These are phyloP conservation scores for Linum tenue DNA, from an alignment of 345 rosid species.

Conservation along the genomic window DNA sequence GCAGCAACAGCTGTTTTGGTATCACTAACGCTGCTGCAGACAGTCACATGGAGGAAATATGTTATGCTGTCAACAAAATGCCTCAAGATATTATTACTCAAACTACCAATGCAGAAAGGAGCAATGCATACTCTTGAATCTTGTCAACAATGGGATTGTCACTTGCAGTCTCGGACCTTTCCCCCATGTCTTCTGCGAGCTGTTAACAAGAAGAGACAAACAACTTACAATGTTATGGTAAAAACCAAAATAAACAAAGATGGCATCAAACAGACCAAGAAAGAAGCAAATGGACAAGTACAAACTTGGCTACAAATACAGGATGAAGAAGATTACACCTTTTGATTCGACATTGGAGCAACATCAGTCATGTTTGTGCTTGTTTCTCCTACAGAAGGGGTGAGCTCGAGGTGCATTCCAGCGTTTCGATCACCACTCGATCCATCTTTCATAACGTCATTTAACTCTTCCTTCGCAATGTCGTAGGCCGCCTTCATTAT, in stretches of 20 bases:
- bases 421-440: constrained; percentile 45
- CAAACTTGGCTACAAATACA: background rate
- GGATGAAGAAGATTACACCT: constrained; percentile 36
- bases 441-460: constrained; percentile 32
- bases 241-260: background rate
- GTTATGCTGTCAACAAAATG: background rate
- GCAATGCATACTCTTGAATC: constrained; percentile 78
- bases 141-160: constrained; percentile 89
- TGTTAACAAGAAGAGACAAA: constrained; percentile 25
- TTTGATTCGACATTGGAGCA: constrained; percentile 60
- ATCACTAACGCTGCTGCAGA: constrained; percentile 85
- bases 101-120: background rate
- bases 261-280: background rate
- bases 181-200: constrained; percentile 88
- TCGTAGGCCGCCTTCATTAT: constrained; percentile 79
- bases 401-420: constrained; percentile 72
- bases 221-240: background rate
- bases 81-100: background rate
- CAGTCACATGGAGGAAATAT: constrained; percentile 15
- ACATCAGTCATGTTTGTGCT: constrained; percentile 65
- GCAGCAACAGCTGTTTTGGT: constrained; percentile 72
- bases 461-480: constrained; percentile 34
- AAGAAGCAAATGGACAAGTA: background rate
- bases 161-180: constrained; percentile 85
- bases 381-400: constrained; percentile 62